Evolutionary conservation across 2,329 filamentous ascomycete genomes (phyloP), one percentile per base, ranked within the genome.

Genomic region (Botryotinia globosa): DNA sequence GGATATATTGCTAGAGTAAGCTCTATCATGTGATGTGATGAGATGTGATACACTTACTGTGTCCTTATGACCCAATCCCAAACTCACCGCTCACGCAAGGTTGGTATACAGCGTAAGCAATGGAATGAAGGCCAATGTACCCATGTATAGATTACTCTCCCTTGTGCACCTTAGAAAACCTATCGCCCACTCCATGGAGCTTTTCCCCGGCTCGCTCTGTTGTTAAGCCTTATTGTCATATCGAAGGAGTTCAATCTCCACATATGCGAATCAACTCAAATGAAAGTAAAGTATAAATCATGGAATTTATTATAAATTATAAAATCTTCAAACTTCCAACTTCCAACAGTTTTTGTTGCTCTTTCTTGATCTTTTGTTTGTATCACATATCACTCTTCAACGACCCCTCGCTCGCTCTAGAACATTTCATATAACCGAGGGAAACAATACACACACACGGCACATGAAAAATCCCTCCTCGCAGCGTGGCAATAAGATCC

Each of bases 11-110:
- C 37, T 25, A 51, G 45, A 42, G 48, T 67, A 56, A 56, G 65
- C 65, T 32, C 25, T 42, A 25, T 42, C 65, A 67, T 67, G 64
- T 67, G 64, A 67, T 29, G 9, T 29, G 64, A 67, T n/a, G 32
- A 14, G 16, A 39, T 54, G 45, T 63, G 37, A 63, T 63, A 44
- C 39, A 39, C 61, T 44, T 39, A 62, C 58, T 62, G 59, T 63
- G 61, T 63, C 61, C 45, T 67, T 25, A 66, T 54, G 64, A 39
- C 45, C 22, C 64, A 20, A 39, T 42, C 9, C 25, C 37, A 67
- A 42, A 29, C 45, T 54, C 45, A 67, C 45, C 45, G 45, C 45
- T 54, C 45, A 39, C 25, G 9, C 44, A 54, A 25, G 45, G 25
- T 14, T 29, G 14, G 32, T 66, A 39, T 25, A 54, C 32, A 20